Evolutionary conservation across 2,329 filamentous ascomycete species (phyloP).

Genomic region (Emmonsiellopsis sp.): DNA sequence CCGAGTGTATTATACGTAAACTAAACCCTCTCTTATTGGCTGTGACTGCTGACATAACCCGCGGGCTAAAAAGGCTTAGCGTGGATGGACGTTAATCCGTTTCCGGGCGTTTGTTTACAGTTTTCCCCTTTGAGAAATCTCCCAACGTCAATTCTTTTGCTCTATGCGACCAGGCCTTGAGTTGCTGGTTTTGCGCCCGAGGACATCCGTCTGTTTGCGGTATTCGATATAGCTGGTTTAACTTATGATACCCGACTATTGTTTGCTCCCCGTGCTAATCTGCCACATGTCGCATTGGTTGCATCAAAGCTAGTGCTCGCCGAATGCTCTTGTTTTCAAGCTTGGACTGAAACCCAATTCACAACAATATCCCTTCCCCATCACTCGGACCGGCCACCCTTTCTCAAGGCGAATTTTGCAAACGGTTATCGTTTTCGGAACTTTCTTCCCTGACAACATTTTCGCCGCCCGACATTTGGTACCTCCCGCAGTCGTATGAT

Average conservation of each 20-base stretch:
- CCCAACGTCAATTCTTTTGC: not conserved
- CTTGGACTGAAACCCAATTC: not conserved
- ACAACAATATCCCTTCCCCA: not conserved
- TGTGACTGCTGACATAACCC: not conserved
- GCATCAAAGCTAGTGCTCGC: not conserved
- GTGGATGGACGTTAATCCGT: conserved; percentile 4
- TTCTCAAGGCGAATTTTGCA: not conserved
- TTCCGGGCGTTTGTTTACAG: conserved; percentile 13
- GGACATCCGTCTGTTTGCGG: not conserved
- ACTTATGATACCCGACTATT: not conserved
- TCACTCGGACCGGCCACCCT: not conserved
- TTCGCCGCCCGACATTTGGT: not conserved
- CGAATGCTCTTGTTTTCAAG: not conserved
- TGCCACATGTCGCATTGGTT: not conserved
- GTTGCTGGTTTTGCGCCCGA: not conserved
- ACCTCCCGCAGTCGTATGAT: not conserved
- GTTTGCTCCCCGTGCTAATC: not conserved
- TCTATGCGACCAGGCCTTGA: not conserved
- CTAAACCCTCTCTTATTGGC: too few relatives aligned
- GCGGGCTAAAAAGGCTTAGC: not conserved
- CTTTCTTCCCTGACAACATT: not conserved
- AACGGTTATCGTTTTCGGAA: not conserved
- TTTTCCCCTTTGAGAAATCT: conserved; percentile 10
- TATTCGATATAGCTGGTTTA: not conserved
- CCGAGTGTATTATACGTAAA: too few relatives aligned